Conservation (phyloP, 2,329 filamentous ascomycete species). For the Penicillium capsulatum region DNA sequence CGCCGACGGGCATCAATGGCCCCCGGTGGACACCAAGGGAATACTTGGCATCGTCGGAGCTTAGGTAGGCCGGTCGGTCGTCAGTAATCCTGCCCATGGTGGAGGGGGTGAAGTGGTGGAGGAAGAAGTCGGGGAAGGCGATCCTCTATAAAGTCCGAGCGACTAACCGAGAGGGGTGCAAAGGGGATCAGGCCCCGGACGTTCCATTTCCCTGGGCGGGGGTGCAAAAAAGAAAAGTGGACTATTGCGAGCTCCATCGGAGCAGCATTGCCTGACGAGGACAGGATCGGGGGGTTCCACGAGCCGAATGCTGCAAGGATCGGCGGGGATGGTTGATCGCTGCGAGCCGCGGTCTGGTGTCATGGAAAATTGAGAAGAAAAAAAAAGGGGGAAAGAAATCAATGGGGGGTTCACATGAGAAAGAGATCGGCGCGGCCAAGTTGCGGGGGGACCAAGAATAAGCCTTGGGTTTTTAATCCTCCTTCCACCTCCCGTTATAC, state of each 20-base stretch:
- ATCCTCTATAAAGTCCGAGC: slow-evolving; percentile 4
- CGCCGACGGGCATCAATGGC: slow-evolving; percentile 19
- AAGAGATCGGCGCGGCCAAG: too few relatives aligned
- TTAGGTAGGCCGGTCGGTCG: slow-evolving; percentile 26
- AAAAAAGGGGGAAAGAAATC: slow-evolving; percentile 3
- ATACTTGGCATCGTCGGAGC: slow-evolving; percentile 28
- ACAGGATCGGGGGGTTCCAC: slow-evolving; percentile 10
- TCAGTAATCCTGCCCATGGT: slow-evolving; percentile 23
- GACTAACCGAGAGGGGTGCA: too few relatives aligned
- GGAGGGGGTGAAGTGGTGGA: neutral
- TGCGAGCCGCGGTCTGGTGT: slow-evolving; percentile 18
- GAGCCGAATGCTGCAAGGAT: slow-evolving; percentile 16
- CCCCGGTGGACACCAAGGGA: slow-evolving; percentile 31
- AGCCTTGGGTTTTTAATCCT: neutral
- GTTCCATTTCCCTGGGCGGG: slow-evolving; percentile 14
- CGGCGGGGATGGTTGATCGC: slow-evolving; percentile 22
- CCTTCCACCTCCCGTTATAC: neutral
- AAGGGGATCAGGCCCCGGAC: slow-evolving; percentile 4
- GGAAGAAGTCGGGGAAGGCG: slow-evolving; percentile 2
- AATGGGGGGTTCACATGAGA: too few relatives aligned
- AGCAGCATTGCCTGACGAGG: too few relatives aligned
- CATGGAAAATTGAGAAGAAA: neutral
- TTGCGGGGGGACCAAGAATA: too few relatives aligned
- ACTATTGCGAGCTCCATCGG: too few relatives aligned
- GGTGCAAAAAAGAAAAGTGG: neutral